These are phyloP conservation scores for Pleurotus ostreatus DNA, from an alignment of 768 basidiomycete genomes.

Conservation along the genomic window DNA sequence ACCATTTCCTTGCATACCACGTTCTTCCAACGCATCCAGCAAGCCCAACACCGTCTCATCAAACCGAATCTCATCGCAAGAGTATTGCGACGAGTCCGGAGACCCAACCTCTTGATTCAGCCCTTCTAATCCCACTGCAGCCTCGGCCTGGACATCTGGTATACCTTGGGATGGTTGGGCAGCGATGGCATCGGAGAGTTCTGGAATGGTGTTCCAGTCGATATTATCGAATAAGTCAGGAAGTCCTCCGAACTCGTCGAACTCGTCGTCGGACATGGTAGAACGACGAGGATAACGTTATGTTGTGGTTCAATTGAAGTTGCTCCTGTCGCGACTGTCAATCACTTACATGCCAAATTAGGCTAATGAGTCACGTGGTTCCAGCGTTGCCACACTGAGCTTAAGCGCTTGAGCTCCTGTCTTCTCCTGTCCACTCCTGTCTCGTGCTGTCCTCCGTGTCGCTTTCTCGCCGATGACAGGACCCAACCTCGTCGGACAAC, in stretches of 20 bases:
- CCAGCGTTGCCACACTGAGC: too few relatives aligned
- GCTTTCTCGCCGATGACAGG: too few relatives aligned
- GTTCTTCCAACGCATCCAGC: slow-evolving; percentile 44
- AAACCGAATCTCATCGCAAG: slow-evolving; percentile 26
- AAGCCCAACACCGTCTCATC: slow-evolving; percentile 34
- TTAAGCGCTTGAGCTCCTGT: too few relatives aligned
- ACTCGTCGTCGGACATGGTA: slow-evolving; percentile 34
- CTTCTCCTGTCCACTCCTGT: too few relatives aligned
- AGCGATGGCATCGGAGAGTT: neutral
- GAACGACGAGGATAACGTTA: neutral
- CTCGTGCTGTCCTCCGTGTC: too few relatives aligned
- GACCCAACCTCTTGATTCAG: slow-evolving; percentile 9
- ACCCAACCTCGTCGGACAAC: too few relatives aligned
- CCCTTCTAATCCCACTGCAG: neutral
- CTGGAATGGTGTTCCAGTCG: slow-evolving; percentile 32
- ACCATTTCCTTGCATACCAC: slow-evolving; percentile 12
- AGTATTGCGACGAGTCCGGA: slow-evolving; percentile 16
- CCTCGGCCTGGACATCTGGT: slow-evolving; percentile 11
- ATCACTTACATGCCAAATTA: neutral
- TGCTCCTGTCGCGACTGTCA: neutral
- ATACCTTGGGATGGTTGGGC: neutral
- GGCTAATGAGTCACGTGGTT: neutral
- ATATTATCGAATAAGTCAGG: slow-evolving; percentile 54
- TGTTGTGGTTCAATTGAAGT: neutral
- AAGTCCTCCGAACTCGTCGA: slow-evolving; percentile 42